These are phyloP conservation scores for Cymodocea nodosa DNA, from an alignment of 116 monocot genomes.

Conservation along the genomic window DNA sequence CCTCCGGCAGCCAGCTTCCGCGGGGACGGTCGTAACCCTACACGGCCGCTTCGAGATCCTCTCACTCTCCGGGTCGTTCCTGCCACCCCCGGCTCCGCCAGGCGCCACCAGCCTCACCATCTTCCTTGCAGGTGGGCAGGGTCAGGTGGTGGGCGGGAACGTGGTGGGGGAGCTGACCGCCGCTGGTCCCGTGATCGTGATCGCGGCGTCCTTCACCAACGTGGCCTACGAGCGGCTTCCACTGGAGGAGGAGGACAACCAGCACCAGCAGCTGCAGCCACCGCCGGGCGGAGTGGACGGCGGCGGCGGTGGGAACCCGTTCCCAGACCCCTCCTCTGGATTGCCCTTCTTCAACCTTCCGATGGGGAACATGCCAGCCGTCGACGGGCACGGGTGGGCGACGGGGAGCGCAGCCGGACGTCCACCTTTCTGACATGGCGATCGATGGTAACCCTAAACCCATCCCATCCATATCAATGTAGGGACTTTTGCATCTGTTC, in stretches of 20 bases:
- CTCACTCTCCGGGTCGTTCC: slow-evolving; percentile 9
- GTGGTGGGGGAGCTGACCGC: slow-evolving; percentile 9
- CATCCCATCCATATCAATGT: no score
- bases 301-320: slow-evolving; percentile 5
- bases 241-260: slow-evolving; percentile 12
- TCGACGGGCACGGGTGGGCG: slow-evolving; percentile 19
- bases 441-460: no score
- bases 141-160: slow-evolving; percentile 14
- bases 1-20: slow-evolving; percentile 1
- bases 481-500: no score
- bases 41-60: slow-evolving; percentile 16
- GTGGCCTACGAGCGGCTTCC: slow-evolving; percentile 13
- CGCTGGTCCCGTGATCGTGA: slow-evolving; percentile 8
- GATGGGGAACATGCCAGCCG: slow-evolving; percentile 14
- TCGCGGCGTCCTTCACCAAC: slow-evolving; percentile 13
- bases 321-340: slow-evolving; percentile 19
- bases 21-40: slow-evolving; percentile 3
- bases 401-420: slow-evolving; percentile 9
- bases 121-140: slow-evolving; percentile 11
- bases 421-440: slow-evolving; percentile 11
- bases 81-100: slow-evolving; percentile 12
- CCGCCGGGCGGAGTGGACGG: not conserved
- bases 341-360: slow-evolving; percentile 43
- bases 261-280: not conserved
- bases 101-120: slow-evolving; percentile 13